A percentile compares a stretch with the other conserved stretches of the same genome.
These are phyloP conservation scores for Sarocladiaceae sp. DNA, from an alignment of 2,329 filamentous ascomycete genomes.

Conservation along the genomic window DNA sequence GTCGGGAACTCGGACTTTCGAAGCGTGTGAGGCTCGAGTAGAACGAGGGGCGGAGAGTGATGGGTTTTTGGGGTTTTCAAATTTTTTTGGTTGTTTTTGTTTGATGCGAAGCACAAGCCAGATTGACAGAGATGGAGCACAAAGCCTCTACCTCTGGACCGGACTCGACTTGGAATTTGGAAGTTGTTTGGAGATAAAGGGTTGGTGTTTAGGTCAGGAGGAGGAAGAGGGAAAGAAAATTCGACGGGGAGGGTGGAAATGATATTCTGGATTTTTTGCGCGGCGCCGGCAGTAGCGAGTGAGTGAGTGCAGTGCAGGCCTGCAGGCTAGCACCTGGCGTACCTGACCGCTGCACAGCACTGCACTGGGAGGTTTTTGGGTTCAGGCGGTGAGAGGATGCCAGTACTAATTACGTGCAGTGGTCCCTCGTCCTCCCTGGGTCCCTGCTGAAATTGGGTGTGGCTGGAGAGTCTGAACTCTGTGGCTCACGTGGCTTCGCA, in stretches of 20 bases:
- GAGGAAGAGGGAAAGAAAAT: conserved; percentile 33
- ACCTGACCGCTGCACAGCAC: too few relatives aligned
- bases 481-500: too few relatives aligned
- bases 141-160: conserved; percentile 53
- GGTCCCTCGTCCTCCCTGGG: too few relatives aligned
- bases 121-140: conserved; percentile 50
- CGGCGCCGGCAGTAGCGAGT: conserved; percentile 3
- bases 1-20: conserved; percentile 17
- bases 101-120: conserved; percentile 21
- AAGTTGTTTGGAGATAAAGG: conserved; percentile 37
- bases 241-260: conserved; percentile 16
- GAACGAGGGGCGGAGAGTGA: conserved; percentile 25
- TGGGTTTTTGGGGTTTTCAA: conserved; percentile 55
- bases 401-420: too few relatives aligned
- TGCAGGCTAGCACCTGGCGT: too few relatives aligned
- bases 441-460: too few relatives aligned
- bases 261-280: conserved; percentile 10
- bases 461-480: too few relatives aligned
- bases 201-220: conserved; percentile 41
- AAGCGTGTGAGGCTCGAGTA: conserved; percentile 13
- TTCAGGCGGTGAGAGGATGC: too few relatives aligned
- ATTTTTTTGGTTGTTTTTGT: conserved; percentile 55
- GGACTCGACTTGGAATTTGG: conserved; percentile 37
- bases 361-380: too few relatives aligned
- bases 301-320: too few relatives aligned